Evolutionary conservation across 768 basidiomycete genomes (phyloP), one percentile per base, ranked within the genome.

Genomic region (Tricholoma flavovirens): DNA sequence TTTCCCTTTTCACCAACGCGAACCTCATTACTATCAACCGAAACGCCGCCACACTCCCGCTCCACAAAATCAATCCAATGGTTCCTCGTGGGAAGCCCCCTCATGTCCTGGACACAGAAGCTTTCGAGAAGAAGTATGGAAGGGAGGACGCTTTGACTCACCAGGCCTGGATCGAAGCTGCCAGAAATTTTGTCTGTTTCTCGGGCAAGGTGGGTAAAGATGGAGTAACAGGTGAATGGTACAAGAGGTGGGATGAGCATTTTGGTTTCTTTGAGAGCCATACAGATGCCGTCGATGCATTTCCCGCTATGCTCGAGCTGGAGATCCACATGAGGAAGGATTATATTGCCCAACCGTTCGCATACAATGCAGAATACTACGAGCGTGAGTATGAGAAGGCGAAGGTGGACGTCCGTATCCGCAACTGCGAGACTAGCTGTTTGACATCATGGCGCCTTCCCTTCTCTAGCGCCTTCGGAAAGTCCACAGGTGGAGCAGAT

Each of bases 271-370:
- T 54, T 24, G 52, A 54, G 24, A 14, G 24, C 9, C 29, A 52
- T 5, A 15, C 17, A 9, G 40, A 53, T 33, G 22, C 52, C 21
- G 21, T 53, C 38, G 17, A 53, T 10, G 8, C 30, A 19, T 57
- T 54, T 33, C 56, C 51, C 3, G 43, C 51, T 29, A 19, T 57
- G 22, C 43, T 45, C 14, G 21, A 35, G 7, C 29, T 57, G 12
- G 52, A 57, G 17, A 54, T 57, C 35, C 24, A 22, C 10, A 35
- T 57, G 21, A 38, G 56, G 4, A 57, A 57, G 22, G 56, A 57
- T 24, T 57, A 46, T 33, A 48, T 22, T 35, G 17, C 56, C 9
- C 19, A 12, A 11, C 56, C 56, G 7, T 53, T 53, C 40, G n/a
- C 42, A 14, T 58, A 32, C 52, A 19, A 38, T 17, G 19, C 29